Conservation (phyloP, 2,329 filamentous ascomycete genomes). For the Pseudogymnoascus verrucosus region DNA sequence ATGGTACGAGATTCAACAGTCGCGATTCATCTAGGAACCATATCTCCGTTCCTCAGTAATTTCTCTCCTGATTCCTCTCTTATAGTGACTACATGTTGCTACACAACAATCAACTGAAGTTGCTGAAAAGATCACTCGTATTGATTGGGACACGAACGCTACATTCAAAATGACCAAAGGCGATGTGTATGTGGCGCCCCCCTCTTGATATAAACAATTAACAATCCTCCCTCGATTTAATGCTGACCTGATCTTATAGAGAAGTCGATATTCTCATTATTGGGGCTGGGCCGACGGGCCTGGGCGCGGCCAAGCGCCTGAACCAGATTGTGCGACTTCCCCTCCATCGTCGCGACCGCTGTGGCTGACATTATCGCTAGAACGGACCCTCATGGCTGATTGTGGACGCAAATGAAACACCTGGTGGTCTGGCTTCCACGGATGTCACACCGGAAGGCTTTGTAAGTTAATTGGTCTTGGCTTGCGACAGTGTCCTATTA, state of each 20-base stretch:
- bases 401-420: slow-evolving; percentile 82
- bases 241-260: slow-evolving; percentile 31
- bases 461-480: slow-evolving; percentile 51
- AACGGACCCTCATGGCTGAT: slow-evolving; percentile 93
- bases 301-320: slow-evolving; percentile 95
- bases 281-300: slow-evolving; percentile 92
- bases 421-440: slow-evolving; percentile 91
- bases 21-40: slow-evolving; percentile 5
- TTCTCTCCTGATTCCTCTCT: background rate
- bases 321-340: slow-evolving; percentile 70
- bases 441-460: slow-evolving; percentile 95
- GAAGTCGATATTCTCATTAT: slow-evolving; percentile 96
- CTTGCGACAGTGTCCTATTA: slow-evolving; percentile 11
- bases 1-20: slow-evolving; percentile 3
- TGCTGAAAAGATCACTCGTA: background rate
- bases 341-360: slow-evolving; percentile 14
- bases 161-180: slow-evolving; percentile 8
- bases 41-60: background rate
- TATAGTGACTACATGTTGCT: background rate
- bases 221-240: background rate
- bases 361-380: slow-evolving; percentile 38
- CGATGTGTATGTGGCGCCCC: slow-evolving; percentile 9
- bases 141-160: background rate
- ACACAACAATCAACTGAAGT: background rate
- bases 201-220: background rate